phyloP scores from a whole-genome alignment of 1,284 basidiomycete genomes.

The Malassezia sympodialis region DNA sequence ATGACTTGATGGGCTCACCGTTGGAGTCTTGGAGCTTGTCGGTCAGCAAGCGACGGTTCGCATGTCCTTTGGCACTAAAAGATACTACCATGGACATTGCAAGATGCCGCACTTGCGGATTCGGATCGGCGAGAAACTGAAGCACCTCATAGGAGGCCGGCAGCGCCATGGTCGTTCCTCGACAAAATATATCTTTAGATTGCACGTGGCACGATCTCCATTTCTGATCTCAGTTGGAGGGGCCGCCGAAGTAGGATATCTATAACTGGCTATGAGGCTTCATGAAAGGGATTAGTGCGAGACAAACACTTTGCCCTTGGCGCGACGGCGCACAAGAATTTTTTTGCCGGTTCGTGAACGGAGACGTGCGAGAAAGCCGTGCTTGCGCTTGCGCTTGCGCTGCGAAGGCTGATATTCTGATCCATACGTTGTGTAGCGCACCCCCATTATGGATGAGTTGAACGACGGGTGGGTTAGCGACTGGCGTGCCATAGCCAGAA shows the following conservation, averaged over 20 bases:
- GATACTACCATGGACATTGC: conserved; percentile 69
- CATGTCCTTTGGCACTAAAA: conserved; percentile 32
- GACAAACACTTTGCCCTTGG: conserved; percentile 25
- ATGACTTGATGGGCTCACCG: conserved; percentile 25
- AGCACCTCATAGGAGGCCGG: conserved; percentile 57
- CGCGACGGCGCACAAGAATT: conserved; percentile 52
- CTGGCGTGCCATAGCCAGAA: conserved; percentile 10
- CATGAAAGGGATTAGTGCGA: conserved; percentile 19
- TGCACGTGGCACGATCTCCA: neutral
- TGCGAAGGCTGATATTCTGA: conserved; percentile 79
- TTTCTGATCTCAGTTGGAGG: neutral
- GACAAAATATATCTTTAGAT: too few relatives aligned
- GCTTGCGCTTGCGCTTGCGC: conserved; percentile 73
- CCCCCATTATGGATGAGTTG: neutral
- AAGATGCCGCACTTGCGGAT: conserved; percentile 74
- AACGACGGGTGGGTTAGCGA: neutral
- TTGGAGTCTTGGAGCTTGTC: conserved; percentile 31
- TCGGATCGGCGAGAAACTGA: conserved; percentile 73
- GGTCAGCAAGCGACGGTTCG: conserved; percentile 32
- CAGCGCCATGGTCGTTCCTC: conserved; percentile 8
- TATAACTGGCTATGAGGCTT: neutral
- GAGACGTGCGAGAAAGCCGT: conserved; percentile 69
- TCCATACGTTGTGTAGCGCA: conserved; percentile 51
- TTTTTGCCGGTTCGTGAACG: conserved; percentile 58
- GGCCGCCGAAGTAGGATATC: neutral